These are phyloP conservation scores for Kitagawia praeruptora DNA, from an alignment of 129 eudicot genomes.

Conservation along the genomic window DNA sequence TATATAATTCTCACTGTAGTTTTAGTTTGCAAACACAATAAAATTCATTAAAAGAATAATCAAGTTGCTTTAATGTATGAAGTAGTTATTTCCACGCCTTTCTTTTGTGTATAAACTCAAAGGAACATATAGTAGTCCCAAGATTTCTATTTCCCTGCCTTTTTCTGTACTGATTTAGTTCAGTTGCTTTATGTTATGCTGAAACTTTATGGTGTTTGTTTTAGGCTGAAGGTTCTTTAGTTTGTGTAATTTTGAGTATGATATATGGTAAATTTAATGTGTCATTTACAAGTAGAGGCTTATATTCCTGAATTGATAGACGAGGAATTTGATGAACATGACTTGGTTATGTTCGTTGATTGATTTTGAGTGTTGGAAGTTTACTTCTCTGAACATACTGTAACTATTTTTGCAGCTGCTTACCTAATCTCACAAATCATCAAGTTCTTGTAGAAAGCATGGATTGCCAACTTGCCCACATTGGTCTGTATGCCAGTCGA, in stretches of 20 bases:
- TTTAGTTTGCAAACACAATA: neutral
- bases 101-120: neutral
- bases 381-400: slow-evolving; percentile 7
- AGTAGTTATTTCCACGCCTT: neutral
- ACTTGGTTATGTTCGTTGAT: neutral
- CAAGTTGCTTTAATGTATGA: neutral
- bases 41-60: too few species aligned
- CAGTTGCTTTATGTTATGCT: neutral
- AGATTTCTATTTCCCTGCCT: too few species aligned
- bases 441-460: slow-evolving; percentile 94
- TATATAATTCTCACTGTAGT: neutral
- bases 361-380: neutral
- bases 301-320: neutral
- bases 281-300: neutral
- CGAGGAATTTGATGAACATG: neutral
- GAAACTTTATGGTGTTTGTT: neutral
- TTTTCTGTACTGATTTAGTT: neutral
- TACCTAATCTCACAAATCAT: slow-evolving; percentile 87
- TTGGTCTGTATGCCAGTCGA: slow-evolving; percentile 80
- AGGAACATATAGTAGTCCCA: neutral
- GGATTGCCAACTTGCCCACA: slow-evolving; percentile 79
- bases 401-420: slow-evolving; percentile 51
- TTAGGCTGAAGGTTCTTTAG: neutral
- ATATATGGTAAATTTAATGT: neutral
- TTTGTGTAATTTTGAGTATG: neutral